Evolutionary conservation across 2,329 filamentous ascomycete genomes (phyloP).

Genomic region (Trichoderma harzianum): DNA sequence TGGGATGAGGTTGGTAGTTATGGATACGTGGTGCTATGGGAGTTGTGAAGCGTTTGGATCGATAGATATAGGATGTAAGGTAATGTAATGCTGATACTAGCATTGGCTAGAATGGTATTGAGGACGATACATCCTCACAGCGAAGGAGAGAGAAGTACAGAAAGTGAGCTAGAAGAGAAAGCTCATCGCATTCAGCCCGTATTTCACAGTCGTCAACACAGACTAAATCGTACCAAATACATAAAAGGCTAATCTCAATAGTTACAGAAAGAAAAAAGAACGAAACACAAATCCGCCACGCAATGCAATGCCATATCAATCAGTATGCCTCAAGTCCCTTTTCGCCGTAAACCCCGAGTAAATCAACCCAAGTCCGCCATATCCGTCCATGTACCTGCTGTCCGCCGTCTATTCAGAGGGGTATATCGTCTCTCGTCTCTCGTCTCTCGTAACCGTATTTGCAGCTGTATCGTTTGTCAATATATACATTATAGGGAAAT

Average conservation of each 20-base stretch:
- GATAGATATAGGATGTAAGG: background rate
- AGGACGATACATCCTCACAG: background rate
- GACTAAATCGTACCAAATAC: background rate
- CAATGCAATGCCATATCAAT: background rate
- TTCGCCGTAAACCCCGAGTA: background rate
- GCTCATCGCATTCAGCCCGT: background rate
- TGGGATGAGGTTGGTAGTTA: background rate
- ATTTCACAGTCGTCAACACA: background rate
- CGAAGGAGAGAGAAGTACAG: background rate
- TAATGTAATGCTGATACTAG: background rate
- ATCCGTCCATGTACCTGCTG: background rate
- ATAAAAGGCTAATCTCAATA: background rate
- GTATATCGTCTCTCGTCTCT: constrained; percentile 5
- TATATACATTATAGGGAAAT: constrained; percentile 22
- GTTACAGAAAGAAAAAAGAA: background rate
- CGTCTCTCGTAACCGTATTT: background rate
- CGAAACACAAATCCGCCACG: background rate
- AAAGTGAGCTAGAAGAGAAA: no score
- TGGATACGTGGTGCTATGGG: background rate
- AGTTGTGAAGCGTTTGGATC: accelerated
- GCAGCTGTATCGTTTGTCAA: background rate
- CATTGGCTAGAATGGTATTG: background rate
- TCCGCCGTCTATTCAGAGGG: background rate
- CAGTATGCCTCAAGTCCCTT: background rate
- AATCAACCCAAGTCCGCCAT: background rate